phyloP scores from a whole-genome alignment of 2,329 filamentous ascomycete genomes.

The Penicillium aurantiogriseum region DNA sequence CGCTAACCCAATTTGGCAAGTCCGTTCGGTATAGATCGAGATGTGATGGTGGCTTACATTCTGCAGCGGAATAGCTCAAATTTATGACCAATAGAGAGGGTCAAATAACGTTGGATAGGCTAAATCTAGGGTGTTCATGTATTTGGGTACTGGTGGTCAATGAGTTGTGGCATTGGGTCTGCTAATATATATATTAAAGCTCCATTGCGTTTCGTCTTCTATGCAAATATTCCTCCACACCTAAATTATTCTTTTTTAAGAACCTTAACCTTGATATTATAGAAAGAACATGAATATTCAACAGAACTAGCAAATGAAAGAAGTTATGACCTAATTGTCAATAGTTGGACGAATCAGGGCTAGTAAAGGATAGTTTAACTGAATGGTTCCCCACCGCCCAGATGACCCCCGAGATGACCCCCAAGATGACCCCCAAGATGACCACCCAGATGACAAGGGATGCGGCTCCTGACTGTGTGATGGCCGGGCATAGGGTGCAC shows the following conservation, averaged over 20 bases:
- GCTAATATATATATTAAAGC: background rate
- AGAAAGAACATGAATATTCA: background rate
- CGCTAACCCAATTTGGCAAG: background rate
- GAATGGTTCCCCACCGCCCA: background rate
- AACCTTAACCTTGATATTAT: background rate
- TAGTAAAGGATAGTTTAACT: background rate
- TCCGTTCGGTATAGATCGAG: background rate
- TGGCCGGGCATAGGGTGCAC: background rate
- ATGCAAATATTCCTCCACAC: background rate
- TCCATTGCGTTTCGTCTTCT: accelerated
- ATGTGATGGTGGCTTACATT: background rate
- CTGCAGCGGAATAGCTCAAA: background rate
- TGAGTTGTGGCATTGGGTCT: accelerated
- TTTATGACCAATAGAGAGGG: background rate
- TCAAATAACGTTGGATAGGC: background rate
- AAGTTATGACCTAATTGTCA: background rate
- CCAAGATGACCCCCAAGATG: background rate
- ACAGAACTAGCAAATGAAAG: background rate
- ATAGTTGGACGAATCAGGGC: no score
- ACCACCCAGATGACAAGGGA: constrained; percentile 1
- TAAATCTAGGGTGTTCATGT: accelerated
- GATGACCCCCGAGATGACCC: no score
- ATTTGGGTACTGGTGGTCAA: background rate
- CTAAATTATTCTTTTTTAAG: accelerated
- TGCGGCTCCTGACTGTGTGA: background rate